Evolutionary conservation across 2,329 filamentous ascomycete species (phyloP).

Genomic region (Cryphonectria carpinicola): DNA sequence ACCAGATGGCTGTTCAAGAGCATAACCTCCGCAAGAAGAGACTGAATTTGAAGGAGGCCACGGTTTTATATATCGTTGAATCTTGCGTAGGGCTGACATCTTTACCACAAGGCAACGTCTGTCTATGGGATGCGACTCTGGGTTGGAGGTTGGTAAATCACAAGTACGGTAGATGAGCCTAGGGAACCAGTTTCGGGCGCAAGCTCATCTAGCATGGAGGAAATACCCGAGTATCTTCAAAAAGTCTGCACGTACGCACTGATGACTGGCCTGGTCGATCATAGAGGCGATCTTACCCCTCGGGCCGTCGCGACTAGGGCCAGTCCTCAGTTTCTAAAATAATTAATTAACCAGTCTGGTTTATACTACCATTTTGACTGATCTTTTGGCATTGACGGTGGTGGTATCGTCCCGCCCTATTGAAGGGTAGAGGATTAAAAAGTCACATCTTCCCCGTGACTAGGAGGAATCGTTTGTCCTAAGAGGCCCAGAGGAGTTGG

Average conservation of each 20-base stretch:
- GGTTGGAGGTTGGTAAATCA: neutral
- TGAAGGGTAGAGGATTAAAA: neutral
- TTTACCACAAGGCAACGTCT: neutral
- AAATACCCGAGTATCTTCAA: neutral
- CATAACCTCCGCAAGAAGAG: neutral
- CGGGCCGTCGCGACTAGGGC: neutral
- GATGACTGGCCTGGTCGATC: neutral
- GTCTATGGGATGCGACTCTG: neutral
- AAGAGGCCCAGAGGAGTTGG: neutral
- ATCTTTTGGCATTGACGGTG: neutral
- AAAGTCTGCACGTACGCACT: neutral
- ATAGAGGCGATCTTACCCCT: neutral
- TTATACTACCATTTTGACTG: neutral
- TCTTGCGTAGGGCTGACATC: neutral
- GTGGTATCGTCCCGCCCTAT: neutral
- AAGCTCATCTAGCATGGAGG: neutral
- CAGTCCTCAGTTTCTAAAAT: neutral
- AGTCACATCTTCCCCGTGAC: neutral
- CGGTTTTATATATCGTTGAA: neutral
- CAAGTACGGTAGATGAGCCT: neutral
- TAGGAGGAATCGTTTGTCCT: neutral
- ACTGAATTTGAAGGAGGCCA: neutral
- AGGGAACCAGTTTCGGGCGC: neutral
- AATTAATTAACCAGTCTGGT: neutral
- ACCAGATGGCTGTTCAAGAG: neutral